phyloP scores from a whole-genome alignment of 768 basidiomycete genomes.

The Butyriboletus loyo region DNA sequence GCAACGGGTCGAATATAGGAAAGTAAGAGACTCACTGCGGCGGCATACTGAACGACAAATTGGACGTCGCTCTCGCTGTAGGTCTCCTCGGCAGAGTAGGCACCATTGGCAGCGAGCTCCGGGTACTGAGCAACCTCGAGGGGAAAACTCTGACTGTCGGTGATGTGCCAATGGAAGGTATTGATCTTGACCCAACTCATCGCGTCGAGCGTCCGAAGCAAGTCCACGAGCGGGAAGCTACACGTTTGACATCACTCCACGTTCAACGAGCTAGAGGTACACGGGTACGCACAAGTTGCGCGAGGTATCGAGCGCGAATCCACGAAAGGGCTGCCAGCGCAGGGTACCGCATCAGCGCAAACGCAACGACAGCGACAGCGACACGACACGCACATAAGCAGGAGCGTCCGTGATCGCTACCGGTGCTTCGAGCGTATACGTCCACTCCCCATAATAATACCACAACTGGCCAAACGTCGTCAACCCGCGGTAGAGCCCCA shows the following conservation, averaged over 20 bases:
- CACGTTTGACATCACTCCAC: background rate
- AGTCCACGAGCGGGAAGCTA: conserved; percentile 38
- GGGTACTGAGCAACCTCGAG: conserved; percentile 59
- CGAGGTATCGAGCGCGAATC: conserved; percentile 45
- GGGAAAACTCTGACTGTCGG: conserved; percentile 81
- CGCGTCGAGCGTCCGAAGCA: conserved; percentile 46
- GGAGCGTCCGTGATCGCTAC: conserved; percentile 44
- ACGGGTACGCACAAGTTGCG: conserved; percentile 38
- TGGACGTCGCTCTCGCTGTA: conserved; percentile 59
- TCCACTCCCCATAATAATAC: conserved; percentile 35
- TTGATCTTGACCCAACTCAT: conserved; percentile 60
- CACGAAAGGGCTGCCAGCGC: conserved; percentile 34
- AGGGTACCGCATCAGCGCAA: conserved; percentile 3
- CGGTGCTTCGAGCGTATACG: conserved; percentile 41
- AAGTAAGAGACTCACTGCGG: conserved; percentile 46
- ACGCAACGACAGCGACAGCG: background rate
- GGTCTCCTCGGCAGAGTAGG: conserved; percentile 54
- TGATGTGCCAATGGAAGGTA: conserved; percentile 82
- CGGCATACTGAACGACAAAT: conserved; percentile 65
- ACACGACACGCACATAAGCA: conserved; percentile 36
- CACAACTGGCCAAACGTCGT: conserved; percentile 56
- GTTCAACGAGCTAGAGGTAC: background rate
- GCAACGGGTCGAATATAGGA: background rate
- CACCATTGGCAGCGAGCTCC: conserved; percentile 58
- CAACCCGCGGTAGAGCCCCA: conserved; percentile 53